Base-by-base conservation (phyloP, 2,329 filamentous ascomycete genomes). In the Trichoderma sp. region DNA sequence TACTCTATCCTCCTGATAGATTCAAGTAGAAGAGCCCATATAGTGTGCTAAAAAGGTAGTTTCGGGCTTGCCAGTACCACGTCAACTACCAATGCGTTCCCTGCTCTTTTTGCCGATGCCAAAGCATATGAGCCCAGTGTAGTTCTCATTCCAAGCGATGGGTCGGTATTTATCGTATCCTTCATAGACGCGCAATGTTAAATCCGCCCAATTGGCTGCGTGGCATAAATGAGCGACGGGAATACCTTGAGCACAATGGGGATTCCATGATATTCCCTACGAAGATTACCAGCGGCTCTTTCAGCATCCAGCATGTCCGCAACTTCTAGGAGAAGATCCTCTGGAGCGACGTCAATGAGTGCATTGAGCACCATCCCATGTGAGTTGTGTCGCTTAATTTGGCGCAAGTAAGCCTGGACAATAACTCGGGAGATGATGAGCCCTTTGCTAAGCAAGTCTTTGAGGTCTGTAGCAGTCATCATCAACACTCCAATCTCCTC, bases 171-270 rank as follows among this genome's bases (percentile, higher is more conserved):
- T 50, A 50, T 50, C 45, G 3, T 0, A 1, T 50, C 45, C 45
- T 50, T 22, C 0, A 48, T 25, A 48, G 4, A 25, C 4, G 10
- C 2, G 25, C 9, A 22, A 12, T 12, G 42, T 13, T 12, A 48
- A 25, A 9, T 25, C 10, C 42, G 25, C 12, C 9, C 19, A 25
- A 48, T 48, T 12, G 5, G 4, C 12, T 1, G 17, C 22, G 25
- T 13, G 3, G 25, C 4, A 3, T 4, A 50, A 25, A 0, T 7
- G 4, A 22, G 35, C 3, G 35, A 6, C 25, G 22, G 0, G 3
- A 25, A 13, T 50, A 50, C 45, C 45, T 50, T 50, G 0, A 50
- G 5, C 2, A 50, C 45, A 1, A 50, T 50, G 1, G 45, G 45
- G 1, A 50, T 25, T 4, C 45, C 45, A 15, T 50, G 45, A 25